Base-by-base conservation (phyloP, 441 rosid species). In the Croton laevigatus region DNA sequence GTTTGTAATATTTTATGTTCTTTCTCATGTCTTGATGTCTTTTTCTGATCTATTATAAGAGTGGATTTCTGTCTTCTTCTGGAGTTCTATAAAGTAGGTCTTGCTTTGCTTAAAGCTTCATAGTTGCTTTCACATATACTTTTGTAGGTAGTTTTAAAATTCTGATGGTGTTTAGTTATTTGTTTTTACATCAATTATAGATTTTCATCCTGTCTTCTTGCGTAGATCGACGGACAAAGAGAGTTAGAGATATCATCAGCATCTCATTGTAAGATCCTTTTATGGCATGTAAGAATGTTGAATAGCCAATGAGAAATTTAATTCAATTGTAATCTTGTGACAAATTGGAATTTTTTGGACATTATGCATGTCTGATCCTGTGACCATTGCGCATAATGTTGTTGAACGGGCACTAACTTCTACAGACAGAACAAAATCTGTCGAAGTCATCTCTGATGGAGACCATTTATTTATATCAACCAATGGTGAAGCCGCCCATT, bases 341-440 rank as follows among this genome's bases (percentile, higher is more conserved):
- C 82, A 65, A 76, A 71, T 65, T 69, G 85, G 79, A 57, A 71
- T 51, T 78, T 78, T 76, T 77, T 65, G 66, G 83, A 80, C 82
- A 81, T 86, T 88, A 78, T 94, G 96, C 96, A 95, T 94, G 99
- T 88, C 98, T 89, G 84, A 82, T 75, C 85, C 80, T 51, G 87
- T 76, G 91, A 87, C 86, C 80, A 76, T 62, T 71, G 76, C 63
- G 75, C 87, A 76, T 73, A 70, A 67, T 63, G 74, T 76, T 62
- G 89, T 76, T 60, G 89, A 81, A 81, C 80, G 87, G 76, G 75
- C 75, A 70, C 84, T 75, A 70, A 72, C 84, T 79, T 71, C 22
- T 68, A 77, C 88, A 32, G 96, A 92, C 76, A 86, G 99, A 83
- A 89, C 96, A 59, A 79, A 78, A 80, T 93, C 98, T 73, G 91